Evolutionary conservation across 2,329 filamentous ascomycete genomes (phyloP).

Genomic region (Aspergillus sojae): DNA sequence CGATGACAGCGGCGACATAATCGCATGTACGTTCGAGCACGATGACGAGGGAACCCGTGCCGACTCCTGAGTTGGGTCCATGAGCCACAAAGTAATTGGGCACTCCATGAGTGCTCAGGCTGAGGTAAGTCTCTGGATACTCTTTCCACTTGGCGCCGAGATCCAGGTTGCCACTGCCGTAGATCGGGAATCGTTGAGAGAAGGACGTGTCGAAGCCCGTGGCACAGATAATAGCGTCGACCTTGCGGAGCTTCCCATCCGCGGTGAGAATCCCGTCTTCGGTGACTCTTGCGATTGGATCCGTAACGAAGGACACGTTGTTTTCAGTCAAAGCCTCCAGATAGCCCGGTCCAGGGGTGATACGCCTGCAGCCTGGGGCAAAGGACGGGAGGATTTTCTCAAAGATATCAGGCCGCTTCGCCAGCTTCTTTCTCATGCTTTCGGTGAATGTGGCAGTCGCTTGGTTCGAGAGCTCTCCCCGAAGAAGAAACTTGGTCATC

Average conservation of each 20-base stretch:
- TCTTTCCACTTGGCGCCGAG: constrained; percentile 29
- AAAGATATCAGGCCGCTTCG: not conserved
- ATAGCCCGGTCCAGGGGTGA: constrained; percentile 8
- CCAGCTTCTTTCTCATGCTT: constrained; percentile 7
- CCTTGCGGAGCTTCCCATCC: not conserved
- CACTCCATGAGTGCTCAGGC: constrained; percentile 24
- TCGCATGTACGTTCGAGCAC: too few relatives aligned
- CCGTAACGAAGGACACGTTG: not conserved
- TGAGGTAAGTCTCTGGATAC: constrained; percentile 31
- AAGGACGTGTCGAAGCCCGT: not conserved
- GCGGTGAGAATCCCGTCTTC: not conserved
- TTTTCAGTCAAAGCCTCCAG: constrained; percentile 2
- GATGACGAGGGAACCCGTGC: not conserved
- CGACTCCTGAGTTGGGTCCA: constrained; percentile 32
- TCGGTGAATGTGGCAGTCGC: constrained; percentile 5
- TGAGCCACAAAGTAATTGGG: constrained; percentile 39
- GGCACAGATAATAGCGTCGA: not conserved
- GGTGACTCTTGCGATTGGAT: not conserved
- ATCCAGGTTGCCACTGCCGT: constrained; percentile 29
- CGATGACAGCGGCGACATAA: too few relatives aligned
- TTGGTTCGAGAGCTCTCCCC: not conserved
- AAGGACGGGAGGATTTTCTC: constrained; percentile 19
- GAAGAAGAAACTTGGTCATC: not conserved
- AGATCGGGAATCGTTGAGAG: constrained; percentile 35
- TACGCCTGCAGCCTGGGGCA: constrained; percentile 3